These are phyloP conservation scores for Aspergillus cejpii DNA, from an alignment of 2,329 filamentous ascomycete species.

Conservation along the genomic window DNA sequence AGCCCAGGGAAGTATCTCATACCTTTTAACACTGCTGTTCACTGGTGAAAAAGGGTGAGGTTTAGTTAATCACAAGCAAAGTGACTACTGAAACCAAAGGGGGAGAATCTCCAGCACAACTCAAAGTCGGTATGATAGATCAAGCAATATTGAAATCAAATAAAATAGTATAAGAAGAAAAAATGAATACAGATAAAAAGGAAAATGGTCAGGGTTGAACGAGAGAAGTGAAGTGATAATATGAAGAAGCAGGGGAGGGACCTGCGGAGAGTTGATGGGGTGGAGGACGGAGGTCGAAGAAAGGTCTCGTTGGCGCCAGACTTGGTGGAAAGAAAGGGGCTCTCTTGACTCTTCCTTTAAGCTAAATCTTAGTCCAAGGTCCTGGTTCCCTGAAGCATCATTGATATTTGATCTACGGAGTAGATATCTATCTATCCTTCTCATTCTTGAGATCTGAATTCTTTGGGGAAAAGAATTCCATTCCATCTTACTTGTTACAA, in stretches of 20 bases:
- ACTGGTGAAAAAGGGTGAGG: constrained; percentile 10
- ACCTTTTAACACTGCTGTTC: constrained; percentile 4
- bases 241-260: constrained; percentile 14
- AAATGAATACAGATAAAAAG: constrained; percentile 9
- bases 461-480: too few relatives aligned
- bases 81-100: constrained; percentile 4
- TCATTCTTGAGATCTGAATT: too few relatives aligned
- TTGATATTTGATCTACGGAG: too few relatives aligned
- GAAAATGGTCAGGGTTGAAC: constrained; percentile 20
- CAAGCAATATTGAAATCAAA: constrained; percentile 1
- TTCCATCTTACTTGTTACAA: too few relatives aligned
- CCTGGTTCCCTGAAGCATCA: background rate
- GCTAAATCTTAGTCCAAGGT: constrained; percentile 8
- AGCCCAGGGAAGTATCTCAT: constrained; percentile 3
- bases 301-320: constrained; percentile 15
- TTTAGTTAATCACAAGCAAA: constrained; percentile 8
- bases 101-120: constrained; percentile 9
- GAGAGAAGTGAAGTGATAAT: constrained; percentile 21
- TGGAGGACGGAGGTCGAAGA: constrained; percentile 17
- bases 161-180: constrained; percentile 10
- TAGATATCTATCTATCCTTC: too few relatives aligned
- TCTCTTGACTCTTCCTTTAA: constrained; percentile 8
- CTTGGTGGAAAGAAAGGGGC: constrained; percentile 27
- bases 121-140: constrained; percentile 7
- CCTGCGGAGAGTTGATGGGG: constrained; percentile 19